A percentile compares a stretch with the other conserved stretches of the same genome.
phyloP scores from a whole-genome alignment of 2,329 filamentous ascomycete genomes.

The Ascochyta fabae region DNA sequence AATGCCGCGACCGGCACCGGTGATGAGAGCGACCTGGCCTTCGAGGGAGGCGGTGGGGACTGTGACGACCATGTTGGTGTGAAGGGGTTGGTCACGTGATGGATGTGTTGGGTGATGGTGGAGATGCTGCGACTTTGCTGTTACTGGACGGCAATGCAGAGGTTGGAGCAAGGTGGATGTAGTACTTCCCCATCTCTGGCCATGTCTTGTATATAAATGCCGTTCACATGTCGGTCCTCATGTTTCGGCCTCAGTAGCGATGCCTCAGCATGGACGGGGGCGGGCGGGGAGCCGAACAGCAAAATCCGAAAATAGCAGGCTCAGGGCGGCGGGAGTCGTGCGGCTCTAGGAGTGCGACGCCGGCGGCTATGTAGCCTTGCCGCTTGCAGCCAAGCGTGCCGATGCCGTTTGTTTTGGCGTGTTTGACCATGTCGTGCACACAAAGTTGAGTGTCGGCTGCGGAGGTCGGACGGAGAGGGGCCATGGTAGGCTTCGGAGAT shows the following conservation, averaged over 20 bases:
- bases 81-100: conserved; percentile 25
- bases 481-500: conserved; percentile 24
- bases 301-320: conserved; percentile 31
- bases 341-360: conserved; percentile 32
- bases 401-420: conserved; percentile 16
- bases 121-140: not conserved
- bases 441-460: conserved; percentile 21
- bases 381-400: conserved; percentile 20
- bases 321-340: conserved; percentile 14
- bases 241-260: conserved; percentile 20
- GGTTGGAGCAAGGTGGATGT: conserved; percentile 11
- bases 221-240: conserved; percentile 3
- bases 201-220: conserved; percentile 21
- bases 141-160: not conserved
- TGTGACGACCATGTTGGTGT: conserved; percentile 48
- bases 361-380: conserved; percentile 22
- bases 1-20: conserved; percentile 69
- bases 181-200: not conserved
- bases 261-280: conserved; percentile 23
- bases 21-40: conserved; percentile 66
- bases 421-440: conserved; percentile 27
- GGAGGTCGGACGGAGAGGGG: conserved; percentile 42
- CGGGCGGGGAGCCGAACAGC: conserved; percentile 34
- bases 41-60: conserved; percentile 59
- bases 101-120: conserved; percentile 18